A percentile compares a stretch with the other conserved stretches of the same genome.
phyloP scores from a whole-genome alignment of 225 moss, liverwort and hornwort species.

The Bryoerythrophyllum caledonicum region DNA sequence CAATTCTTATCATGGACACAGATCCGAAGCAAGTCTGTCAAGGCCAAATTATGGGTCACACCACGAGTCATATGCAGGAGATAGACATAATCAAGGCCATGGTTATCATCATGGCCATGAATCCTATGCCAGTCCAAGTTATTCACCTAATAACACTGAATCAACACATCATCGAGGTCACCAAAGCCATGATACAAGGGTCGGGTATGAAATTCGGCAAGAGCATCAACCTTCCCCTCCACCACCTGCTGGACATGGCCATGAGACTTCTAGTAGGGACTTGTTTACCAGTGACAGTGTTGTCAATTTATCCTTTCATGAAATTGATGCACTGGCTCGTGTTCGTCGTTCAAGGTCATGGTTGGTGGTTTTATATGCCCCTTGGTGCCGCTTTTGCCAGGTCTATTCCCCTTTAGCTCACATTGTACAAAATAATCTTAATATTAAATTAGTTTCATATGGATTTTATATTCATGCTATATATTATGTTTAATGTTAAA shows the following conservation, averaged over 20 bases:
- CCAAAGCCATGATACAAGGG: slow-evolving; percentile 2
- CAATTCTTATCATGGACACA: background rate
- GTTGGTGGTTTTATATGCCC: slow-evolving; percentile 58
- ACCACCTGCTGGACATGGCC: background rate
- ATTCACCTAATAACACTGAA: background rate
- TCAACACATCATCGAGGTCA: background rate
- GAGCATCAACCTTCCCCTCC: slow-evolving; percentile 6
- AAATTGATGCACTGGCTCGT: slow-evolving; percentile 40
- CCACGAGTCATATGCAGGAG: background rate
- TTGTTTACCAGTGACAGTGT: slow-evolving; percentile 33
- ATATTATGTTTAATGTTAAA: background rate
- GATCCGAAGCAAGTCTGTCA: background rate
- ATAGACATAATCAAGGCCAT: background rate
- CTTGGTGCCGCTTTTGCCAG: slow-evolving; percentile 54
- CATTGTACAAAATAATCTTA: background rate
- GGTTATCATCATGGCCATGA: background rate
- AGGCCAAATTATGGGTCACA: background rate
- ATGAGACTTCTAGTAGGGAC: slow-evolving; percentile 11
- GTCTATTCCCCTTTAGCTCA: background rate
- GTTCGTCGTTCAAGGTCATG: slow-evolving; percentile 39
- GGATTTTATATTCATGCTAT: background rate
- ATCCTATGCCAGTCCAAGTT: background rate
- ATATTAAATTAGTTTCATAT: background rate
- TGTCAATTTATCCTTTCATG: slow-evolving; percentile 43
- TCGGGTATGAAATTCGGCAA: background rate